phyloP scores from a whole-genome alignment of 208 protist genomes.

The Entamoeba histolytica region DNA sequence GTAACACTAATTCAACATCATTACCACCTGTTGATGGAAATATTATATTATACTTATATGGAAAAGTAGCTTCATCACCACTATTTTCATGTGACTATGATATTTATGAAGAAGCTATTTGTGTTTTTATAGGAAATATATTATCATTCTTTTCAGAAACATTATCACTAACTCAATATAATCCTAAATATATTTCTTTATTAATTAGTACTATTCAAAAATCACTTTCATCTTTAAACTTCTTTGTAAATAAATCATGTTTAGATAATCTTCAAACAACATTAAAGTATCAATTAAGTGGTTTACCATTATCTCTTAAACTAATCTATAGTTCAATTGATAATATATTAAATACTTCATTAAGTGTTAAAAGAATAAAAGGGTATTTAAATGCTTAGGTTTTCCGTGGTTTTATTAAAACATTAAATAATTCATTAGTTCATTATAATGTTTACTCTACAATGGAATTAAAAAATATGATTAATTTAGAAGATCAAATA shows the following conservation, averaged over 20 bases:
- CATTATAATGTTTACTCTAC: neutral
- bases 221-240: neutral
- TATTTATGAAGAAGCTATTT: neutral
- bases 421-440: neutral
- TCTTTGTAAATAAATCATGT: neutral
- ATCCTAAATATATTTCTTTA: neutral
- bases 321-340: neutral
- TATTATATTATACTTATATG: neutral
- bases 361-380: neutral
- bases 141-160: neutral
- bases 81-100: neutral
- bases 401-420: neutral
- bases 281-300: neutral
- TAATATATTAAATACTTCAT: neutral
- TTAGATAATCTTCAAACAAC: neutral
- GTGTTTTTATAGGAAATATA: neutral
- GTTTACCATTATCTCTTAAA: neutral
- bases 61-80: neutral
- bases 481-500: neutral
- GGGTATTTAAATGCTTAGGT: neutral
- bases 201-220: neutral
- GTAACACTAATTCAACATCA: neutral
- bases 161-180: neutral
- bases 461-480: neutral
- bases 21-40: neutral